These are phyloP conservation scores for Anethum foeniculum DNA, from an alignment of 140 eudicot genomes.

Conservation along the genomic window DNA sequence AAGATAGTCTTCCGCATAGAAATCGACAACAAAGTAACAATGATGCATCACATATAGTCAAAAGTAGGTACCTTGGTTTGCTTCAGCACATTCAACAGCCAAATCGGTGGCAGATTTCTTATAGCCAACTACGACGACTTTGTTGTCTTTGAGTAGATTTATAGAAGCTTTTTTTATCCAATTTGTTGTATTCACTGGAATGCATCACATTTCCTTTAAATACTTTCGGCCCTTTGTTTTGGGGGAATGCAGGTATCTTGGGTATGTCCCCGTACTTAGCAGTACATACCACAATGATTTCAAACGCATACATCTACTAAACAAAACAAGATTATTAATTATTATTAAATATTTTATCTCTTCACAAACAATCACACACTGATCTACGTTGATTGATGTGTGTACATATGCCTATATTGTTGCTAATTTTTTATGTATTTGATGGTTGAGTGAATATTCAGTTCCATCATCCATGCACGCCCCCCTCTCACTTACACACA, in stretches of 20 bases:
- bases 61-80: constrained; percentile 63
- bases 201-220: constrained; percentile 80
- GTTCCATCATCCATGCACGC: no score
- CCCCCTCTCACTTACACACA: no score
- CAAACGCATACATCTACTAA: constrained; percentile 68
- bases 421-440: no score
- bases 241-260: constrained; percentile 48
- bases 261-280: constrained; percentile 91
- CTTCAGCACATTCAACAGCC: constrained; percentile 91
- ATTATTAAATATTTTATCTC: no score
- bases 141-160: constrained; percentile 56
- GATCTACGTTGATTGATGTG: no score
- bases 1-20: no score
- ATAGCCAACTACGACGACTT: constrained; percentile 83
- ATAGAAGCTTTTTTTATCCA: constrained; percentile 37
- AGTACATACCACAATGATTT: constrained; percentile 76
- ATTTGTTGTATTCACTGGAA: constrained; percentile 73
- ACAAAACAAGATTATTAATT: not conserved
- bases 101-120: constrained; percentile 92
- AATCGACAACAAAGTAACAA: no score
- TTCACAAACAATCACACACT: no score
- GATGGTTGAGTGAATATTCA: no score
- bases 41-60: not conserved
- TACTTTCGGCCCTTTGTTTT: constrained; percentile 68
- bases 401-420: no score